These are phyloP conservation scores for Rubroboletus pulcherrimus DNA, from an alignment of 768 basidiomycete genomes.

Conservation along the genomic window DNA sequence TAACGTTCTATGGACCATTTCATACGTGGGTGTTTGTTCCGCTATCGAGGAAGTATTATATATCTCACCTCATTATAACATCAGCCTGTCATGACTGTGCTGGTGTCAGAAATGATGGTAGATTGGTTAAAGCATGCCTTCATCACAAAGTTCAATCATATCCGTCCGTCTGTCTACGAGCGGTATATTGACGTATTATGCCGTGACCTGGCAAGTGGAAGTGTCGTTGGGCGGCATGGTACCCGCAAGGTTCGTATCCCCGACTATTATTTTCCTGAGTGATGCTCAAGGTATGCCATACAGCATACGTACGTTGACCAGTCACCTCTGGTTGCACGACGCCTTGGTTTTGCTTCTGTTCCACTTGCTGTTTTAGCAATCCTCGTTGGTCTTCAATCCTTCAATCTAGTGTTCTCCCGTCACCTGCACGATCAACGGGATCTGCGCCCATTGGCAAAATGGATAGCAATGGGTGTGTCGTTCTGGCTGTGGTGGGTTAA, in stretches of 20 bases:
- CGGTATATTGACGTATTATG: slow-evolving; percentile 94
- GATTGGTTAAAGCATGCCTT: slow-evolving; percentile 99
- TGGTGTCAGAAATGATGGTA: slow-evolving; percentile 88
- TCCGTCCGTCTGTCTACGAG: slow-evolving; percentile 91
- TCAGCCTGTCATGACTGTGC: slow-evolving; percentile 88
- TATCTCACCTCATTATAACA: background rate
- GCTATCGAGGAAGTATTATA: background rate
- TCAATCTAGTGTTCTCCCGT: slow-evolving; percentile 56
- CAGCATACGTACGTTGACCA: slow-evolving; percentile 93
- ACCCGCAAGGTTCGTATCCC: slow-evolving; percentile 57
- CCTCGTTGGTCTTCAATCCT: slow-evolving; percentile 71
- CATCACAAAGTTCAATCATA: slow-evolving; percentile 99
- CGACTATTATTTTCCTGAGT: background rate
- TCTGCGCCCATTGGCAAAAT: slow-evolving; percentile 47
- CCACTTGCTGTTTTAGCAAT: slow-evolving; percentile 84
- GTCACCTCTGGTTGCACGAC: slow-evolving; percentile 88
- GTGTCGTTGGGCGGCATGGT: slow-evolving; percentile 61
- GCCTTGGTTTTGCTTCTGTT: slow-evolving; percentile 89
- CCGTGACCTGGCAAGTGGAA: slow-evolving; percentile 82
- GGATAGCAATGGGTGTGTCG: slow-evolving; percentile 58
- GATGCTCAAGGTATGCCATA: slow-evolving; percentile 2
- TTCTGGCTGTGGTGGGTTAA: slow-evolving; percentile 82
- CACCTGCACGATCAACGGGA: slow-evolving; percentile 40
- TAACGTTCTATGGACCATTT: slow-evolving; percentile 81
- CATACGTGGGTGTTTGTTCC: slow-evolving; percentile 61